These are phyloP conservation scores for Phytophthora syringae DNA, from an alignment of 352 stramenopile species.

Conservation along the genomic window DNA sequence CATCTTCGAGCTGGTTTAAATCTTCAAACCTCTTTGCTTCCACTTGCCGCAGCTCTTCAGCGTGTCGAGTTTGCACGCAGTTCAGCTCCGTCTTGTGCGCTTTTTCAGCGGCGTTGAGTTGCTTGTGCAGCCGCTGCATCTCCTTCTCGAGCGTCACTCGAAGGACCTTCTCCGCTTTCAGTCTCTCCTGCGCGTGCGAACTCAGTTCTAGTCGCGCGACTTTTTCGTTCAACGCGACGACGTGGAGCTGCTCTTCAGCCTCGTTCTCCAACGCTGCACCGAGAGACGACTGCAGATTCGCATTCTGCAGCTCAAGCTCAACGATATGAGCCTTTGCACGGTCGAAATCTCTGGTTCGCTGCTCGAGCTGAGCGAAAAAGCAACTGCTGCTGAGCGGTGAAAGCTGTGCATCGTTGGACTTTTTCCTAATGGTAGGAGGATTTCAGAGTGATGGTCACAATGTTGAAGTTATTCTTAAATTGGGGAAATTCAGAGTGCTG, in stretches of 20 bases:
- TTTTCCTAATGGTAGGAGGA: no score
- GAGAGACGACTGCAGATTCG: background rate
- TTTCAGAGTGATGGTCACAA: no score
- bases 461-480: no score
- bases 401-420: no score
- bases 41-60: no score
- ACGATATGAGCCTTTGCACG: background rate
- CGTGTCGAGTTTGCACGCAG: no score
- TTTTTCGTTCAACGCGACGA: background rate
- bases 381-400: background rate
- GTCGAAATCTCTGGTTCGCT: constrained; percentile 7
- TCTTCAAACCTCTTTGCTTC: no score
- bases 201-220: constrained; percentile 1
- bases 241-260: background rate
- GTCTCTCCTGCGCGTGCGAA: background rate
- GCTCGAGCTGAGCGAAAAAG: background rate
- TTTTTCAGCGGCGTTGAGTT: constrained; percentile 1
- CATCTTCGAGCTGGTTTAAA: no score
- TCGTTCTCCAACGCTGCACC: background rate
- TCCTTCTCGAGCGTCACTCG: constrained; percentile 10
- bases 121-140: constrained; percentile 7
- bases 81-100: constrained; percentile 1
- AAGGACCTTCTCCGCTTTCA: constrained; percentile 6
- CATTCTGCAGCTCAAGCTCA: constrained; percentile 3
- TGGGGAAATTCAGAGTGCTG: no score